These are phyloP conservation scores for Dictyostelium brefeldianum DNA, from an alignment of 78 protist genomes.

Conservation along the genomic window DNA sequence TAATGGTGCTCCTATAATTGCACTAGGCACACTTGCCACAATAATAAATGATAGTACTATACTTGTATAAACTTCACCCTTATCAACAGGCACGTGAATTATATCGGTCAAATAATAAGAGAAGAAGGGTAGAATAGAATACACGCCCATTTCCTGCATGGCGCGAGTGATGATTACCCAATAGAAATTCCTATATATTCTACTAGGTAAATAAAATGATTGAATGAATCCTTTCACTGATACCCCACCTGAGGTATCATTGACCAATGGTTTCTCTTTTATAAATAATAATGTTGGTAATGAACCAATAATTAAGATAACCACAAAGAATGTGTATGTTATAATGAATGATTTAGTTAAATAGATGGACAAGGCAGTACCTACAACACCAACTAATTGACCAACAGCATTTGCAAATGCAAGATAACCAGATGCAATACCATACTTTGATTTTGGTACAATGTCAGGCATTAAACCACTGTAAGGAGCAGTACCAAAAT, in stretches of 20 bases:
- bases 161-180: slow-evolving; percentile 51
- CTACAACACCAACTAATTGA: slow-evolving; percentile 37
- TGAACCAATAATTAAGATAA: neutral
- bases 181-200: slow-evolving; percentile 20
- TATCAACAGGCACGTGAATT: neutral
- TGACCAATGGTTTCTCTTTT: neutral
- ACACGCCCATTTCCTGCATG: slow-evolving; percentile 62
- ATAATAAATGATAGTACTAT: slow-evolving; percentile 7
- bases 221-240: slow-evolving; percentile 10
- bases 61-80: neutral
- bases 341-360: neutral
- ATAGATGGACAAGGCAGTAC: neutral
- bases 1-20: slow-evolving; percentile 36
- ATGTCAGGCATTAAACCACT: slow-evolving; percentile 32
- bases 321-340: neutral
- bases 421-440: slow-evolving; percentile 30
- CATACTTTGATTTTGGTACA: slow-evolving; percentile 38
- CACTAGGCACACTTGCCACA: slow-evolving; percentile 12
- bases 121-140: slow-evolving; percentile 30
- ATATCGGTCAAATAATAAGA: slow-evolving; percentile 34
- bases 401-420: slow-evolving; percentile 65
- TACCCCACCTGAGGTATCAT: neutral
- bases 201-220: slow-evolving; percentile 36
- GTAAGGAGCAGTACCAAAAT: slow-evolving; percentile 38
- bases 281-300: slow-evolving; percentile 27